These are phyloP conservation scores for Cercospora zeae-maydis DNA, from an alignment of 2,329 filamentous ascomycete species.

Conservation along the genomic window DNA sequence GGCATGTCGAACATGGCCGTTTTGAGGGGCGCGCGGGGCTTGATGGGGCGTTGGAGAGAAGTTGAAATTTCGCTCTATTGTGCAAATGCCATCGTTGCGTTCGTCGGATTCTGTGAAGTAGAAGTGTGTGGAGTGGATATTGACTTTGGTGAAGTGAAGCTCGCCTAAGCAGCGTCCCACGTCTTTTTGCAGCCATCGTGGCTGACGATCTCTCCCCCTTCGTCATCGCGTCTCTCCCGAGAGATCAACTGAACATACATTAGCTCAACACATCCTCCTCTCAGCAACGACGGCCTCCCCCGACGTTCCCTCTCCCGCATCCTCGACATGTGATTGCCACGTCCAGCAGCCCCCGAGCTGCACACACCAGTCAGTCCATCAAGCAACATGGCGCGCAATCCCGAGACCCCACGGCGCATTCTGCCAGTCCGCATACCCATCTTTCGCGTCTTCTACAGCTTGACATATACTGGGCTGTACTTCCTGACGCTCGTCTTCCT, in stretches of 20 bases:
- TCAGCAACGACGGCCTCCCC: neutral
- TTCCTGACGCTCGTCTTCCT: constrained; percentile 69
- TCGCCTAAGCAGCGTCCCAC: neutral
- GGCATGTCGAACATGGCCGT: constrained; percentile 15
- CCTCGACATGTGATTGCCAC: constrained; percentile 14
- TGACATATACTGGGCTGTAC: constrained; percentile 70
- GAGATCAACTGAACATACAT: too few relatives aligned
- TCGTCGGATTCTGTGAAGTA: neutral
- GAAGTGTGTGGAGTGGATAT: neutral
- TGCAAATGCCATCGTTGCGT: neutral
- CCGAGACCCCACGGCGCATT: constrained; percentile 22
- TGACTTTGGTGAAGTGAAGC: neutral
- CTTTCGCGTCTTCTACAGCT: constrained; percentile 75
- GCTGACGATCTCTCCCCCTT: neutral
- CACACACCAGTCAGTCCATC: constrained; percentile 8
- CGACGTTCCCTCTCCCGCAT: neutral
- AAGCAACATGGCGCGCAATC: constrained; percentile 18
- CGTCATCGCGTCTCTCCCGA: neutral
- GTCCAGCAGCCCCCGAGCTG: constrained; percentile 17
- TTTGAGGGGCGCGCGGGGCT: neutral
- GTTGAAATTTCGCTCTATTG: neutral
- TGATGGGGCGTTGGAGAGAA: neutral
- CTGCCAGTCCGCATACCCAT: constrained; percentile 52
- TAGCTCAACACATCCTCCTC: neutral
- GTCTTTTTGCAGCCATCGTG: neutral